Percentiles rank a stretch among this genome's conserved stretches.
Conservation (phyloP, 805 yeast genomes). For the Blastobotrys chiropterorum region DNA sequence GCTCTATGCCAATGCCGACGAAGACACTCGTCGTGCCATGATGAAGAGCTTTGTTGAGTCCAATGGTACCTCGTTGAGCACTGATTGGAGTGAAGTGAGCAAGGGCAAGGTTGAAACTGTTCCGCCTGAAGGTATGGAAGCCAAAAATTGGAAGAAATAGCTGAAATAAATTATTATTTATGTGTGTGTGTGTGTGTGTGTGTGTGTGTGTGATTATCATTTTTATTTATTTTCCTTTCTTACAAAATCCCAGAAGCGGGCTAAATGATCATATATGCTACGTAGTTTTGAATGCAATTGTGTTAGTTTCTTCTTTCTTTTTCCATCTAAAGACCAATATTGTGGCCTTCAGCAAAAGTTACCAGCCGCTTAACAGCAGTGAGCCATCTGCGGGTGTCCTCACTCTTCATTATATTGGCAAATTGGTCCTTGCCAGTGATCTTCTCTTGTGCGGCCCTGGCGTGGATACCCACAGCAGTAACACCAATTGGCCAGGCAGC, state of each 20-base stretch:
- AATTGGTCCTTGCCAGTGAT: constrained; percentile 42
- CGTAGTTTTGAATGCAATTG: neutral
- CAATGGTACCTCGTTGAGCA: constrained; percentile 87
- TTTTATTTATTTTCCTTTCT: no score
- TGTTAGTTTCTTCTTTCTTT: neutral
- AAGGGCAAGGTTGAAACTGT: constrained; percentile 54
- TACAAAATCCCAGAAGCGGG: no score
- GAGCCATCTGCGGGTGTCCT: constrained; percentile 68
- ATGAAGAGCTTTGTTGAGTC: constrained; percentile 93
- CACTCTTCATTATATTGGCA: constrained; percentile 61
- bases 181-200: no score
- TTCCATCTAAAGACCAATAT: neutral
- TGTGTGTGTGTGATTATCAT: no score
- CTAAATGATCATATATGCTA: no score
- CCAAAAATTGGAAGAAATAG: constrained; percentile 36
- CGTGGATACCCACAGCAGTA: constrained; percentile 71
- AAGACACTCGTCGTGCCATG: constrained; percentile 88
- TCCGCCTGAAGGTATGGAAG: constrained; percentile 72
- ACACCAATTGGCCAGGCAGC: constrained; percentile 94
- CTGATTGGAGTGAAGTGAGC: constrained; percentile 87
- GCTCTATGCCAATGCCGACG: constrained; percentile 73
- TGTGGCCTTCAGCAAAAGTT: constrained; percentile 40
- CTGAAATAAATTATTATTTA: neutral
- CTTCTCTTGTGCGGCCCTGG: constrained; percentile 55
- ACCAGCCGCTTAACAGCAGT: constrained; percentile 66